Conservation (phyloP, 1,139 yeast species). For the Spencermartinsiella ligniputridi region DNA sequence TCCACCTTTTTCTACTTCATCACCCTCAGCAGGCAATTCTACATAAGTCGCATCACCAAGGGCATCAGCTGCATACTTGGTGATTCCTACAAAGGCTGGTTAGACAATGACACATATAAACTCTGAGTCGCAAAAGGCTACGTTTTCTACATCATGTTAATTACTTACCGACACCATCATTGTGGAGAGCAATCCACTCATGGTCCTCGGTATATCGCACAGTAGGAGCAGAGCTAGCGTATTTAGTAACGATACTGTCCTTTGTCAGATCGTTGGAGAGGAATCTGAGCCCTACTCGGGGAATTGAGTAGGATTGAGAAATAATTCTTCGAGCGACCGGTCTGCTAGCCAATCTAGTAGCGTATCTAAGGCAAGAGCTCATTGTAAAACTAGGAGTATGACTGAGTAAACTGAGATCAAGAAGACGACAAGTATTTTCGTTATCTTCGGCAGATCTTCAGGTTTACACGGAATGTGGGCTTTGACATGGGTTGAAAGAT, state of each 20-base stretch:
- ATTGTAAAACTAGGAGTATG: too few species aligned
- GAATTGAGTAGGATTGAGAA: constrained; percentile 11
- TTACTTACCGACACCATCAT: constrained; percentile 55
- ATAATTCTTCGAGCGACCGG: constrained; percentile 9
- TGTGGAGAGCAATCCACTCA: constrained; percentile 90
- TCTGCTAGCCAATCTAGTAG: constrained; percentile 14
- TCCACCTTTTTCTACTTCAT: constrained; percentile 65
- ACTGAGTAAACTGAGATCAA: too few species aligned
- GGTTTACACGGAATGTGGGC: too few species aligned
- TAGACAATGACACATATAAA: background rate
- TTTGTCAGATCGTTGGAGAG: background rate
- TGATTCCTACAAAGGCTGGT: constrained; percentile 75
- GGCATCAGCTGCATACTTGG: constrained; percentile 95
- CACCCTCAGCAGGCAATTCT: constrained; percentile 81
- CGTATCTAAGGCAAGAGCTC: too few species aligned
- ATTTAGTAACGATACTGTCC: background rate
- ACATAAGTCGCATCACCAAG: constrained; percentile 94
- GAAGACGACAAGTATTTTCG: too few species aligned
- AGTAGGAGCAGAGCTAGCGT: background rate
- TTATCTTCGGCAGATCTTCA: too few species aligned
- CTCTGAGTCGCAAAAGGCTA: too few species aligned
- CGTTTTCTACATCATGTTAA: background rate
- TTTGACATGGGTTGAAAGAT: too few species aligned
- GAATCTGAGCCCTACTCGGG: constrained; percentile 5
- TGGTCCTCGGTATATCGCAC: constrained; percentile 71